Evolutionary conservation across 257 asterid genomes (phyloP), one percentile per base, ranked within the genome.

Genomic region (Osmanthus fragrans): DNA sequence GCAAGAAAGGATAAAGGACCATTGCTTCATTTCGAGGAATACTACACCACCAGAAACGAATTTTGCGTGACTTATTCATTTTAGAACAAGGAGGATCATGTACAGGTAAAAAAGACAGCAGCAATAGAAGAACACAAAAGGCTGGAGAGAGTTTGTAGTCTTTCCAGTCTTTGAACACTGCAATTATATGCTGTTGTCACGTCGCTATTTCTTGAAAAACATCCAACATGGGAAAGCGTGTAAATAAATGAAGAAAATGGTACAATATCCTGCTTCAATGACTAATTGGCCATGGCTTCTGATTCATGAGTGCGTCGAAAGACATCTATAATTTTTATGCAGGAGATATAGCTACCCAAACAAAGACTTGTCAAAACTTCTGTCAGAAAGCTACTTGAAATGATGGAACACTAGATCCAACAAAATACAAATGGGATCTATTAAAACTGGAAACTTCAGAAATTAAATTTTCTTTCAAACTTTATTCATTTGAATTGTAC

Each of bases 311-410:
- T 37, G 79, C 42, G 72, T 25, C 27, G 5, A 56, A 56, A 56
- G 65, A 6, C 74, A 40, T 54, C 29, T 39, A 56, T 19, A 56
- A 56, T 6, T 56, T 11, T 33, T 15, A 5, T 15, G 23, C 21
- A 63, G 40, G 19, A 27, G 19, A 72, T 64, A 19, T 72, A 33
- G 51, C 27, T 25, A 73, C 37, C 42, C 60, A 66, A 29, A 79
- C 63, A 80, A 77, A 49, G 64, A 13, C 42, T 60, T 27, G 33
- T 68, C 67, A 47, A 23, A 68, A 40, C 71, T 51, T 47, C 60
- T 72, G 71, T 32, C n/a, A 45, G 27, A 42, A 76, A 69, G 64
- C 72, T 58, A 36, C 36, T 40, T 77, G 23, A 74, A 23, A 4
- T 32, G 70, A 73, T 23, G 19, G 45, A 66, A 37, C 30, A 29